These are phyloP conservation scores for Dioscorea alata DNA, from an alignment of 106 monocot genomes.

Conservation along the genomic window DNA sequence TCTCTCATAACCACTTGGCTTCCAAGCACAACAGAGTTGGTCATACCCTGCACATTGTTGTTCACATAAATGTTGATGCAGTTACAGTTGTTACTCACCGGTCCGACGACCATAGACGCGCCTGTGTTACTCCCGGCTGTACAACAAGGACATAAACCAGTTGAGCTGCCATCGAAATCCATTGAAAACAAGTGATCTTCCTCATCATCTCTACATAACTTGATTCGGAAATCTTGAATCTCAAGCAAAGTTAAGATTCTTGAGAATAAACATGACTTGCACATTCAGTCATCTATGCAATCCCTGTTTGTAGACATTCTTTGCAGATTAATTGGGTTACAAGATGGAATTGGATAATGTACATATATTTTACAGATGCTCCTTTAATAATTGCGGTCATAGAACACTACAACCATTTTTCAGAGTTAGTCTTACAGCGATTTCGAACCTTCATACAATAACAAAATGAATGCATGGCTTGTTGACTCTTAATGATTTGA, in stretches of 20 bases:
- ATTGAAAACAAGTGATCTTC: no score
- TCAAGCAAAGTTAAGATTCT: constrained; percentile 13
- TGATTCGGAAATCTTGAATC: no score
- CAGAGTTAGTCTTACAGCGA: not conserved
- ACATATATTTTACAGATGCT: not conserved
- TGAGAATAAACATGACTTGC: not conserved
- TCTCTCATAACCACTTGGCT: constrained; percentile 56
- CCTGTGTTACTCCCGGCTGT: constrained; percentile 22
- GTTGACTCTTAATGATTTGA: no score
- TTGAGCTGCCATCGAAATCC: no score
- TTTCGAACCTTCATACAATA: not conserved
- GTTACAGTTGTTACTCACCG: constrained; percentile 4
- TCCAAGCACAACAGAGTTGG: constrained; percentile 54
- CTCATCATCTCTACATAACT: no score
- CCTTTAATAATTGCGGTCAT: not conserved
- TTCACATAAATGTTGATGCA: constrained; percentile 64
- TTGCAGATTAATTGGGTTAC: no score
- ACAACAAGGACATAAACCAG: not conserved
- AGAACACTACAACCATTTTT: not conserved
- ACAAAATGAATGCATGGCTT: not conserved
- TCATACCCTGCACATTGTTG: constrained; percentile 72
- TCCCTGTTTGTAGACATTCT: not conserved
- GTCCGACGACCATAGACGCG: constrained; percentile 20
- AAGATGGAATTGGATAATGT: not conserved
- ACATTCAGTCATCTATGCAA: not conserved